These are phyloP conservation scores for Cardamine chenopodiifolia DNA, from an alignment of 345 rosid species.

Conservation along the genomic window DNA sequence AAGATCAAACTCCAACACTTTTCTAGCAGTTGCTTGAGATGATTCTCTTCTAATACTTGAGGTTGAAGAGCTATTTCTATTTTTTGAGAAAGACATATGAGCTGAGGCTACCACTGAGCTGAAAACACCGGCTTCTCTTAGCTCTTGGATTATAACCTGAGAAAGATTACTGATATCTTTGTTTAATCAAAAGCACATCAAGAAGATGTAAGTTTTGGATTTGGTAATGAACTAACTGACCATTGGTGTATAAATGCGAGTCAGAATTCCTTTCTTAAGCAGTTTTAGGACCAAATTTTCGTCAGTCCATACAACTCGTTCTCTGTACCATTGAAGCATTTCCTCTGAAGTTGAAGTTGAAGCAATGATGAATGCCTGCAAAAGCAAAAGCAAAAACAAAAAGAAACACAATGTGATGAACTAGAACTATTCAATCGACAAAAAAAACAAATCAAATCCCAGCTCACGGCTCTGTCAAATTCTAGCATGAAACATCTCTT, in stretches of 20 bases:
- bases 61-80: slow-evolving; percentile 43
- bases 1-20: slow-evolving; percentile 48
- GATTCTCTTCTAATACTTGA: slow-evolving; percentile 42
- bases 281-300: slow-evolving; percentile 56
- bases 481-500: slow-evolving; percentile 96
- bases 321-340: slow-evolving; percentile 85
- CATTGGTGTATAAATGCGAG: slow-evolving; percentile 83
- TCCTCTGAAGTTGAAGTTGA: slow-evolving; percentile 87
- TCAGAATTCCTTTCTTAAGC: slow-evolving; percentile 67
- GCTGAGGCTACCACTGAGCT: slow-evolving; percentile 57
- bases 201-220: neutral
- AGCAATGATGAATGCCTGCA: slow-evolving; percentile 94
- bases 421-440: neutral
- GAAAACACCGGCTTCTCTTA: slow-evolving; percentile 75
- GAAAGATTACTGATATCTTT: neutral
- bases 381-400: neutral
- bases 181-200: neutral
- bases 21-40: slow-evolving; percentile 54
- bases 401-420: neutral
- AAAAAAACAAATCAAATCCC: neutral
- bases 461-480: slow-evolving; percentile 83
- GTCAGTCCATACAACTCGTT: slow-evolving; percentile 80
- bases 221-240: slow-evolving; percentile 46
- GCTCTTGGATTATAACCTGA: slow-evolving; percentile 73
- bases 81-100: slow-evolving; percentile 39